These are phyloP conservation scores for Clavispora carvajalis DNA, from an alignment of 805 yeast genomes.

Conservation along the genomic window DNA sequence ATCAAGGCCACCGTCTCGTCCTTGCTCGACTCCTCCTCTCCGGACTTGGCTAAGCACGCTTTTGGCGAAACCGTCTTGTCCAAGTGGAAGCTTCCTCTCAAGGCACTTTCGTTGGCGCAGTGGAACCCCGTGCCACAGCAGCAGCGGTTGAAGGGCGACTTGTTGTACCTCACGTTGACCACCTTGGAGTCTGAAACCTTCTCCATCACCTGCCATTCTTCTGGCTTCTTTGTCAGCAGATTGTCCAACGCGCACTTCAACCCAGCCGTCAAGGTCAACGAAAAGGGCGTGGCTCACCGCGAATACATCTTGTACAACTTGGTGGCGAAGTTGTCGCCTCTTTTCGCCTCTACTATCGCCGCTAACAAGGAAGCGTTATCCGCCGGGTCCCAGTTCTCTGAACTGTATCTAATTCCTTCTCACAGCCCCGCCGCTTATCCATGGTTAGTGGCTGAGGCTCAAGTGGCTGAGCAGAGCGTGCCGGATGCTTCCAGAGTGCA, in stretches of 20 bases:
- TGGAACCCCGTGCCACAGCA: conserved; percentile 83
- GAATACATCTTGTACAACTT: conserved; percentile 56
- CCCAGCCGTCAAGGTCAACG: conserved; percentile 47
- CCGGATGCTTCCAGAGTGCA: conserved; percentile 65
- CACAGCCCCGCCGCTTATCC: conserved; percentile 62
- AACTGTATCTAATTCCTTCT: conserved; percentile 57
- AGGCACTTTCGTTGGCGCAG: conserved; percentile 53
- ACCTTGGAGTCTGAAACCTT: conserved; percentile 78
- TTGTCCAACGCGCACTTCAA: conserved; percentile 67
- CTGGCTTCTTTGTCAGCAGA: conserved; percentile 77
- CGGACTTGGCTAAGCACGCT: conserved; percentile 20
- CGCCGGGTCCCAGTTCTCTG: conserved; percentile 39
- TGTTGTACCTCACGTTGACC: conserved; percentile 66
- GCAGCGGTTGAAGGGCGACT: conserved; percentile 65
- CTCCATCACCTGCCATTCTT: conserved; percentile 70
- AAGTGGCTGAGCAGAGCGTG: conserved; percentile 9
- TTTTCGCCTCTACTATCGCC: conserved; percentile 48
- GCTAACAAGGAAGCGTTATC: conserved; percentile 44
- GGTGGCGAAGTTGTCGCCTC: conserved; percentile 60
- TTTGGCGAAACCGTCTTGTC: conserved; percentile 24
- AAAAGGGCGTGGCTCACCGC: conserved; percentile 26
- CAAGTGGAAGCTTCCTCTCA: conserved; percentile 46
- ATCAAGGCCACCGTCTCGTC: conserved; percentile 10
- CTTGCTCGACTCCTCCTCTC: conserved; percentile 4
- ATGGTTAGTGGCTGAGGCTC: conserved; percentile 55